Evolutionary conservation across 371 early-diverging fungal genomes (phyloP).

Genomic region (Cokeromyces recurvatus): DNA sequence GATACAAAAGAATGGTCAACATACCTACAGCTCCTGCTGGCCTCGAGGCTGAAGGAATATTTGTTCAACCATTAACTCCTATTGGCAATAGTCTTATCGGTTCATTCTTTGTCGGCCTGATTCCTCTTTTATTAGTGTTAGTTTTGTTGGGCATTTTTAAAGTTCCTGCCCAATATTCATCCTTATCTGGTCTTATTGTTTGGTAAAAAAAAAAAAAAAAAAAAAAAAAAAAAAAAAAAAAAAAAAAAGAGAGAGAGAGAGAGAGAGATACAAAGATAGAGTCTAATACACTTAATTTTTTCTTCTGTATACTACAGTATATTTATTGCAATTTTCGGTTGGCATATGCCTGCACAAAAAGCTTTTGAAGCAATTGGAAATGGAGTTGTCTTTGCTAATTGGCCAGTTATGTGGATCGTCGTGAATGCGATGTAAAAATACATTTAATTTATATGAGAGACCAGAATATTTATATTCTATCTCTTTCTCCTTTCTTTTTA

Average conservation of each 20-base stretch:
- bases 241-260: no score
- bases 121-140: conserved; percentile 35
- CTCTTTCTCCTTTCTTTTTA: neutral
- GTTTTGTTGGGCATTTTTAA: conserved; percentile 33
- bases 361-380: conserved; percentile 37
- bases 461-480: neutral
- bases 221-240: no score
- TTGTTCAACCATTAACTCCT: conserved; percentile 36
- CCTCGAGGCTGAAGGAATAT: conserved; percentile 11
- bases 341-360: conserved; percentile 51
- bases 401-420: conserved; percentile 57
- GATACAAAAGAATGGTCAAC: no score
- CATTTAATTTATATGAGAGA: neutral
- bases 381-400: conserved; percentile 45
- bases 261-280: no score
- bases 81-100: conserved; percentile 39
- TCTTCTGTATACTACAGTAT: conserved; percentile 22
- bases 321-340: conserved; percentile 48
- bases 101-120: conserved; percentile 45
- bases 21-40: neutral
- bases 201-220: conserved; percentile 19
- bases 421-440: conserved; percentile 39
- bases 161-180: conserved; percentile 33
- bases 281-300: no score
- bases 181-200: conserved; percentile 28